Base-by-base conservation (phyloP, 78 protist species). In the Polysphondylium violaceum region DNA sequence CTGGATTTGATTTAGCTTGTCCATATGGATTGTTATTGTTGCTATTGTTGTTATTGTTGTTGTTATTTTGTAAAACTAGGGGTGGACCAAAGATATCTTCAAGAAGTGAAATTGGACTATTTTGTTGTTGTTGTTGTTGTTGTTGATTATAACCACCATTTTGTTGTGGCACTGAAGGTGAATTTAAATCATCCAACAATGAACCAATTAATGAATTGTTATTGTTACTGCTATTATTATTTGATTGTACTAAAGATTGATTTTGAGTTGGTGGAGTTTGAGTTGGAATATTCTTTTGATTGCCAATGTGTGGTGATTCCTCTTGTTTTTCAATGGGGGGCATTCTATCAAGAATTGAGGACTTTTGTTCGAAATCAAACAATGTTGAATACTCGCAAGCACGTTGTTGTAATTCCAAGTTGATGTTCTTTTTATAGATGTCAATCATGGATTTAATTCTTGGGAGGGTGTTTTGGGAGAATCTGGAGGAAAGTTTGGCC, bases 401-500 rank as follows among this genome's bases (percentile, higher is more conserved):
- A 29, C 99, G 96, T 91, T 97, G 98, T 89, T 97, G 99, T 63
- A 97, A 68, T 63, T 97, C 99, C 43, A 95, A 77, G 31, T 83
- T 77, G 11, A 96, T 71, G 27, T 79, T 63, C 41, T 36, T 2
- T 38, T 56, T 93, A 44, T 43, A 93, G 29, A 38, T 65, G 31
- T 75, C 87, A 25, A 67, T 76, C 76, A 21, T 23, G 23, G 59
- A 61, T 55, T 43, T 47, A 27, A 56, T 35, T 29, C 75, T 63
- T 16, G 12, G 27, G 12, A 89, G 27, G 4, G 44, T 53, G 2
- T 59, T 19, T 72, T 56, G 83, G 38, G 63, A 31, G 63, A 92
- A 73, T 71, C 98, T 93, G 19, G 94, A 51, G 19, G 96, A 64
- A 25, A 94, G 88, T 81, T 97, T 97, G 25, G 94, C 51, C 40